These are phyloP conservation scores for Tetradesmus obliquus DNA, from an alignment of 139 green algal genomes.

Conservation along the genomic window DNA sequence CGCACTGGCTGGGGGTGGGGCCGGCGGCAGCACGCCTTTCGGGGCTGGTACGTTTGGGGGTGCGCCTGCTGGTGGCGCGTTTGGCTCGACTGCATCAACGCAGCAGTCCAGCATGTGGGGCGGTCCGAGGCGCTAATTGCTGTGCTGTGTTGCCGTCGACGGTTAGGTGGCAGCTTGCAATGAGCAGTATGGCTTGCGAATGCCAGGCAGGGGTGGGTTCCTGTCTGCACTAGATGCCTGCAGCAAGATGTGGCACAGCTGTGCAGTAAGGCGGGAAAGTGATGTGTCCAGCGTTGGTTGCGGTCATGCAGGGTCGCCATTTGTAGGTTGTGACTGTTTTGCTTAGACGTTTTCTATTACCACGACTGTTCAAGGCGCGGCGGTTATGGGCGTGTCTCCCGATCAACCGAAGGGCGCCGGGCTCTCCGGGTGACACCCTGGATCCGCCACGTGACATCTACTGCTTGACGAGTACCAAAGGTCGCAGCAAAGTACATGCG, in stretches of 20 bases:
- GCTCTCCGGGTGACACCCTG: background rate
- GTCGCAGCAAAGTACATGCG: no score
- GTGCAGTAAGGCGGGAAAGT: no score
- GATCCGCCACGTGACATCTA: background rate
- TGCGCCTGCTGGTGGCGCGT: background rate
- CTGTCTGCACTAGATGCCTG: no score
- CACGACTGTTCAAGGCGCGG: no score
- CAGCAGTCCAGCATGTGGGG: constrained; percentile 35
- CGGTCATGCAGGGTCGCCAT: no score
- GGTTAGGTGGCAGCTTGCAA: background rate
- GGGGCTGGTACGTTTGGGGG: constrained; percentile 32
- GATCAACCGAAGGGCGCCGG: background rate
- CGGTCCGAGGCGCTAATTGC: background rate
- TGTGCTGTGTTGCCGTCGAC: background rate
- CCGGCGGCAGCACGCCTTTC: background rate
- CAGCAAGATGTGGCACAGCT: no score
- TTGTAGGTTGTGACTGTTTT: no score
- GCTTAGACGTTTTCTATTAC: background rate
- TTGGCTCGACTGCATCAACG: background rate
- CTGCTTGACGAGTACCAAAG: no score
- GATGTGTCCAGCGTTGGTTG: no score
- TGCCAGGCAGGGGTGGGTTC: no score
- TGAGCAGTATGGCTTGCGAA: background rate
- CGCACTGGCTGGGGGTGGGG: background rate
- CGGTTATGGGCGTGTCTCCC: background rate